Evolutionary conservation across 768 basidiomycete genomes (phyloP).

Genomic region (Fistulinella prunicolor): DNA sequence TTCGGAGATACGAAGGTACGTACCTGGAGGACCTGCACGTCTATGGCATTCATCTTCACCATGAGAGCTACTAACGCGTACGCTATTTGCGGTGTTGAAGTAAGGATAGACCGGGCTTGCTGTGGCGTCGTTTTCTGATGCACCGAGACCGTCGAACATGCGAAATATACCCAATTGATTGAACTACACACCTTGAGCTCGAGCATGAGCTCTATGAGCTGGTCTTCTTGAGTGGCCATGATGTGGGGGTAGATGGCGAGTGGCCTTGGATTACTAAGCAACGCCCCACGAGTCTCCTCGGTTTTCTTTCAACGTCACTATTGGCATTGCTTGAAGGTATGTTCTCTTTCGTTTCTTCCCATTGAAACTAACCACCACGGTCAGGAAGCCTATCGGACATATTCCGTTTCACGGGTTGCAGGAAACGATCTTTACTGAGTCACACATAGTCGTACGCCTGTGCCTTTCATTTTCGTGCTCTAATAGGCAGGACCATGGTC

Average conservation of each 20-base stretch:
- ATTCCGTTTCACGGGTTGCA: not conserved
- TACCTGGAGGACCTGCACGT: constrained; percentile 75
- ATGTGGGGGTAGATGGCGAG: not conserved
- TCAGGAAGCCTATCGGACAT: not conserved
- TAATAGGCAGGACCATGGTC: not conserved
- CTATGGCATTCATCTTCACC: constrained; percentile 73
- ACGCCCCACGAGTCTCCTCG: too few species aligned
- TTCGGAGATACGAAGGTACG: constrained; percentile 2
- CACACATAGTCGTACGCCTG: constrained; percentile 2
- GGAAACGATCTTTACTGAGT: not conserved
- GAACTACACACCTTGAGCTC: constrained; percentile 55
- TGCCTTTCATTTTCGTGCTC: constrained; percentile 1
- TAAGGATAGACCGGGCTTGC: constrained; percentile 65
- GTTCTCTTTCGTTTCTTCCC: too few species aligned
- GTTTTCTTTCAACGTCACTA: too few species aligned
- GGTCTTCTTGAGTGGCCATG: constrained; percentile 63
- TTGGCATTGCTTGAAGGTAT: too few species aligned
- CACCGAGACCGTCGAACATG: constrained; percentile 1
- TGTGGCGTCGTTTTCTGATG: constrained; percentile 72
- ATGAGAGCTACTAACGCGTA: constrained; percentile 75
- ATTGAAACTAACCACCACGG: not conserved
- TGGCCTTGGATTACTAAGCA: constrained; percentile 16
- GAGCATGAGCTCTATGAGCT: constrained; percentile 71
- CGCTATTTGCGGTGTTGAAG: constrained; percentile 70
- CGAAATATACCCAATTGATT: not conserved